Evolutionary conservation across 176 grass and related monocot species (phyloP).

Genomic region (Bromus sterilis): DNA sequence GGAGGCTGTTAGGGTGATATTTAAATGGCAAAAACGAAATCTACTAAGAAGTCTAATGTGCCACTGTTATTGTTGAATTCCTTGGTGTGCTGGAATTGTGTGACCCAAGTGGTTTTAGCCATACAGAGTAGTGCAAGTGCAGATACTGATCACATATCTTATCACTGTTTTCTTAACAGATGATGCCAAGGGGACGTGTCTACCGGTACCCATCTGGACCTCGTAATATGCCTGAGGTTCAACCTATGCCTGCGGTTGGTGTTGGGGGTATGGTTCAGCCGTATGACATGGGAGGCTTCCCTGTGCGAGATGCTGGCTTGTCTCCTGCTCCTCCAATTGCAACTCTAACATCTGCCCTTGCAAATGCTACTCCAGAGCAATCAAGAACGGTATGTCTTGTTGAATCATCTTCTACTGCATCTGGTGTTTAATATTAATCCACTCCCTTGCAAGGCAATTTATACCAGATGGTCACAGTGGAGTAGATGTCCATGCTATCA

Average conservation of each 20-base stretch:
- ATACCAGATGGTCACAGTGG: not conserved
- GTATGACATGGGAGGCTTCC: constrained; percentile 63
- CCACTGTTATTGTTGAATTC: not conserved
- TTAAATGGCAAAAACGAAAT: not conserved
- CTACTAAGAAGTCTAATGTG: not conserved
- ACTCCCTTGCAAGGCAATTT: not conserved
- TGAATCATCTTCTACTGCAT: not conserved
- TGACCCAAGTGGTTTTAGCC: not conserved
- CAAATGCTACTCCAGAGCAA: constrained; percentile 87
- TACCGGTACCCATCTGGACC: constrained; percentile 68
- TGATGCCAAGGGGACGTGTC: constrained; percentile 70
- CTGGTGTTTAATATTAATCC: not conserved
- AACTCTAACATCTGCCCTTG: constrained; percentile 81
- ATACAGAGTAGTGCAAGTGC: not conserved
- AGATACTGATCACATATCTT: not conserved
- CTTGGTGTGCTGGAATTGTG: not conserved
- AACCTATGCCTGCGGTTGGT: constrained; percentile 38
- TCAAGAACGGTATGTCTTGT: constrained; percentile 69
- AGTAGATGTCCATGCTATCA: not conserved
- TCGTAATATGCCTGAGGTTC: constrained; percentile 67
- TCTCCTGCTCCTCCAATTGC: constrained; percentile 63
- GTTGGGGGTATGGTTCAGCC: constrained; percentile 69
- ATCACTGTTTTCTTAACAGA: constrained; percentile 37
- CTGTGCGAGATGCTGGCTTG: constrained; percentile 45
- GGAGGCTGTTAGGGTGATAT: not conserved